A percentile compares a stretch with the other conserved stretches of the same genome.
Evolutionary conservation across 345 rosid genomes (phyloP).

Genomic region (Durio zibethinus): DNA sequence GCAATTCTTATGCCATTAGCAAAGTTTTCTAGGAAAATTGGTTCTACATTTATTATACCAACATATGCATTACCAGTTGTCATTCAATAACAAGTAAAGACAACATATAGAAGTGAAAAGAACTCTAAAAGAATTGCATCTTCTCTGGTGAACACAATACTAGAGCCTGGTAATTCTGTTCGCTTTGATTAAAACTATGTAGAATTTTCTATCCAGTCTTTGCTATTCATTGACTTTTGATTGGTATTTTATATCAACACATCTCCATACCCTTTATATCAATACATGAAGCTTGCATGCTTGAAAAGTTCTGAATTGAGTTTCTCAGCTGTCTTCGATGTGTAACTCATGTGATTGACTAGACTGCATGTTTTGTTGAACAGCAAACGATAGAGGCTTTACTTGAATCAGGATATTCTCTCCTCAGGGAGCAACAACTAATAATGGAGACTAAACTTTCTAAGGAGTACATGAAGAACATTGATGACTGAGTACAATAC

Average conservation of each 20-base stretch:
- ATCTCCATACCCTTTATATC: background rate
- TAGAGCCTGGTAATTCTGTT: background rate
- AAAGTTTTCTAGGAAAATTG: background rate
- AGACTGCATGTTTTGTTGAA: conserved; percentile 13
- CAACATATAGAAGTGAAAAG: background rate
- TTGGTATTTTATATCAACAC: background rate
- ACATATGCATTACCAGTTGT: background rate
- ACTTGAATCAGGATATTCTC: conserved; percentile 85
- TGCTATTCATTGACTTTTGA: background rate
- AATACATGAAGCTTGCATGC: background rate
- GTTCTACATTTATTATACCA: background rate
- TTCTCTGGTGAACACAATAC: background rate
- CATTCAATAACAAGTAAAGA: background rate
- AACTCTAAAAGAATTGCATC: background rate
- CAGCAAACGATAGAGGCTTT: conserved; percentile 96
- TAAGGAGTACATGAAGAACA: conserved; percentile 88
- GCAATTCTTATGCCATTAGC: background rate
- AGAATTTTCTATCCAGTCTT: background rate
- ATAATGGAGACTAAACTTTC: conserved; percentile 77
- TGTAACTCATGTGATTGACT: background rate
- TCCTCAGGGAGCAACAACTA: conserved; percentile 68
- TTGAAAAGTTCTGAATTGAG: background rate
- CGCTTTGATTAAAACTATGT: background rate
- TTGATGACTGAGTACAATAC: conserved; percentile 38
- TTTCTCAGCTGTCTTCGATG: conserved; percentile 7